These are phyloP conservation scores for Neospora caninum DNA, from an alignment of 169 alveolate genomes.

Conservation along the genomic window DNA sequence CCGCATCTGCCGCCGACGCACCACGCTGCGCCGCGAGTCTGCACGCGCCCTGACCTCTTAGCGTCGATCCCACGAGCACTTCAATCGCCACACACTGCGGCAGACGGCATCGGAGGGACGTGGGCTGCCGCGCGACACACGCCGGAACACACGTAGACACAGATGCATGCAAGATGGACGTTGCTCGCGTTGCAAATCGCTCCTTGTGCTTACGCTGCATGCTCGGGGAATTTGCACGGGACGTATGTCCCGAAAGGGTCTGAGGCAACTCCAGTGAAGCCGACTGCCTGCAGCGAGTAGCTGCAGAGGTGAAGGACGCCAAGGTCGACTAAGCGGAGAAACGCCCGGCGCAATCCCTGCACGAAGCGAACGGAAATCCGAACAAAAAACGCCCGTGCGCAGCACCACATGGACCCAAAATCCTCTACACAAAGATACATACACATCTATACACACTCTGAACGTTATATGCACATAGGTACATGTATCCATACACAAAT, in stretches of 20 bases:
- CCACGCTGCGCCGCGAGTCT: too few species aligned
- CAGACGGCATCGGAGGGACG: too few species aligned
- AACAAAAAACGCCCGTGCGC: background rate
- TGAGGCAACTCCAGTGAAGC: background rate
- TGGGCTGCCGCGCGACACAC: too few species aligned
- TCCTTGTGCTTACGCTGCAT: background rate
- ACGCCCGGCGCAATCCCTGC: conserved; percentile 27
- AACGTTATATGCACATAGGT: background rate
- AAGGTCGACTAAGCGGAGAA: background rate
- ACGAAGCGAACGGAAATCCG: background rate
- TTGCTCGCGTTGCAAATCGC: background rate
- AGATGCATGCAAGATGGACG: background rate
- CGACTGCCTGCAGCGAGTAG: background rate
- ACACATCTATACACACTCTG: background rate
- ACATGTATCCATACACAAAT: background rate
- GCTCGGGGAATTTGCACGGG: conserved; percentile 20
- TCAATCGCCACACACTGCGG: too few species aligned
- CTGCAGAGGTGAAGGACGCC: conserved; percentile 19
- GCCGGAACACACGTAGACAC: background rate
- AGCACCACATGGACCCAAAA: background rate
- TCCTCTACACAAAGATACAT: background rate
- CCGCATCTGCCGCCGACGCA: too few species aligned
- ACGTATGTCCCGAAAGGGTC: background rate
- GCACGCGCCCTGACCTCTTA: too few species aligned
- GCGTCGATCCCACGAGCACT: too few species aligned